Base-by-base conservation (phyloP, 2,329 filamentous ascomycete genomes). In the Aspergillus sp. region DNA sequence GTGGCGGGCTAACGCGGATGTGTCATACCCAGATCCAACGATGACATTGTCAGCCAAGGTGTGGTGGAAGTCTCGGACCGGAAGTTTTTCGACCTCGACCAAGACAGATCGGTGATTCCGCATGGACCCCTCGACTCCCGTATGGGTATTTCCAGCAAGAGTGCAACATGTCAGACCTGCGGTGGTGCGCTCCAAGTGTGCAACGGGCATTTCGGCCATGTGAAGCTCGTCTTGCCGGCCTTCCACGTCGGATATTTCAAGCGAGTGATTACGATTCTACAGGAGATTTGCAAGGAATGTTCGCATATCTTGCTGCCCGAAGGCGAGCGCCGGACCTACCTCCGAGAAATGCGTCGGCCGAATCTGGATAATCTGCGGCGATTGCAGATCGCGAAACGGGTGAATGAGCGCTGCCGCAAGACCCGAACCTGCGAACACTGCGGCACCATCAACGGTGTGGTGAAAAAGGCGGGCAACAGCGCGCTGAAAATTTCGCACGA, bases 161-260 rank as follows among this genome's bases (percentile, higher is more conserved):
- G 81, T 3, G 90, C 86, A 24, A 84, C 81, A 60, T 99, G 95
- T 75, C 81, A 86, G 49, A 98, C 95, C 14, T 99, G 95, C 73
- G 87, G 90, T 52, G 87, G 93, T 71, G 84, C 87, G 16, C 81
- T 98, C 31, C 86, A 92, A 69, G 87, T 89, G 65, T 99, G 95
- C 76, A 95, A 92, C 67, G 95, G 95, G 12, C 95, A 99, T 76
- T 99, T 98, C 71, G 95, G 95, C 51, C 90, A 97, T 77, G 90
- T 99, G 69, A 88, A 91, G 70, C 85, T 99, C 14, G 91, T 94
- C 1, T 82, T 99, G 54, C 95, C 95, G 4, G 92, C 90, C 49
- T 98, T 98, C 72, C 95, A 99, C 73, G 92, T 98, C 65, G 95
- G 95, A 42, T 99, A 97, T 73, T 85, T 99, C 69, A 95, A 92